A percentile compares a stretch with the other conserved stretches of the same genome.
These are phyloP conservation scores for Fusarium pininemorale DNA, from an alignment of 2,329 filamentous ascomycete species.

Conservation along the genomic window DNA sequence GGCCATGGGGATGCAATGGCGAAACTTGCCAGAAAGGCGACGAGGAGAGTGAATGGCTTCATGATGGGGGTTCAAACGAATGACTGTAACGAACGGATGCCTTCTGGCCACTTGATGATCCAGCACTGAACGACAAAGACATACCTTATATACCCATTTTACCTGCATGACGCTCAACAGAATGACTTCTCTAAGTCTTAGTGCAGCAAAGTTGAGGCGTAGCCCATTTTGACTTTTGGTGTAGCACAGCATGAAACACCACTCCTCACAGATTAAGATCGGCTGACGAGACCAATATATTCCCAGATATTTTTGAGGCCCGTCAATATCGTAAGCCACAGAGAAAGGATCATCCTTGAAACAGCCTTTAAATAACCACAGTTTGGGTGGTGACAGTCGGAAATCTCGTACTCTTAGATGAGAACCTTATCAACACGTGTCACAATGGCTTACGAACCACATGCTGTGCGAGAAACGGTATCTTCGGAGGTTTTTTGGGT, in stretches of 20 bases:
- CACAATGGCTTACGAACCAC: background rate
- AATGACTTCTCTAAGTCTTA: background rate
- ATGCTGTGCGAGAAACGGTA: background rate
- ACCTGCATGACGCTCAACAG: rapidly evolving
- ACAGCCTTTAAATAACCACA: background rate
- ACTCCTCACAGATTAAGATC: background rate
- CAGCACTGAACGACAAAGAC: background rate
- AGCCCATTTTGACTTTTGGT: background rate
- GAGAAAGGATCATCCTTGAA: background rate
- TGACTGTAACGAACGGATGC: conserved; percentile 39
- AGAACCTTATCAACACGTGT: conserved; percentile 2
- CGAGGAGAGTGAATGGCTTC: conserved; percentile 12
- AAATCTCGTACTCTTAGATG: conserved; percentile 5
- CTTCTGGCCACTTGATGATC: background rate
- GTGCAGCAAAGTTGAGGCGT: background rate
- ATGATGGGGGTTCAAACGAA: conserved; percentile 27
- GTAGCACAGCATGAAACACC: background rate
- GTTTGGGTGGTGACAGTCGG: no score
- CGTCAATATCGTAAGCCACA: background rate
- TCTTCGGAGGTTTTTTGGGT: background rate
- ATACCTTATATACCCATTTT: conserved; percentile 9
- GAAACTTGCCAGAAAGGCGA: conserved; percentile 9
- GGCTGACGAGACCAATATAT: background rate
- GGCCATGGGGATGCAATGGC: background rate
- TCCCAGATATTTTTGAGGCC: background rate